Evolutionary conservation across 345 rosid species (phyloP).

Genomic region (Ailanthus altissimus): DNA sequence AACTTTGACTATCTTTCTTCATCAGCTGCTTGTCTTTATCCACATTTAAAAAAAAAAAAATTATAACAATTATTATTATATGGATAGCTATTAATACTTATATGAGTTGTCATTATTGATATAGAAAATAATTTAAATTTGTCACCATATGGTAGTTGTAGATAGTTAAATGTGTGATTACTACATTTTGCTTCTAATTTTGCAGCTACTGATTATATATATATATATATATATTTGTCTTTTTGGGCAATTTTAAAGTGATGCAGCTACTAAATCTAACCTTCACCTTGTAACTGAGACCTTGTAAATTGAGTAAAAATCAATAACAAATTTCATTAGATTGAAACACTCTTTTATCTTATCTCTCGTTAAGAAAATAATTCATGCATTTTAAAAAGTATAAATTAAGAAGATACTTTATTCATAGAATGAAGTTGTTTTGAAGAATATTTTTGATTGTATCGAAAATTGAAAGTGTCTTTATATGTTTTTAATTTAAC

Average conservation of each 20-base stretch:
- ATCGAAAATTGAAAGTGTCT: no score
- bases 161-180: background rate
- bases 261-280: background rate
- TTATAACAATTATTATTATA: no score
- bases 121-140: background rate
- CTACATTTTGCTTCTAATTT: background rate
- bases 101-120: background rate
- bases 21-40: slow-evolving; percentile 8
- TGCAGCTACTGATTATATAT: background rate
- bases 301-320: no score
- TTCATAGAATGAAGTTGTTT: no score
- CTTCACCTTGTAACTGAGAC: background rate
- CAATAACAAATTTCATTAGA: no score
- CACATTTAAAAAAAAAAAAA: no score
- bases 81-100: background rate
- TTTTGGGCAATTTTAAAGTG: background rate
- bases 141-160: background rate
- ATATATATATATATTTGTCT: background rate
- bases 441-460: no score
- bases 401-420: no score
- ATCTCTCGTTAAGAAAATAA: background rate
- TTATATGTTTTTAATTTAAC: no score
- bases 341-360: background rate
- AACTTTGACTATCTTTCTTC: slow-evolving; percentile 30
- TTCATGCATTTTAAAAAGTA: background rate